Evolutionary conservation across 768 basidiomycete genomes (phyloP), one percentile per base, ranked within the genome.

Genomic region (Suillus clintonianus): DNA sequence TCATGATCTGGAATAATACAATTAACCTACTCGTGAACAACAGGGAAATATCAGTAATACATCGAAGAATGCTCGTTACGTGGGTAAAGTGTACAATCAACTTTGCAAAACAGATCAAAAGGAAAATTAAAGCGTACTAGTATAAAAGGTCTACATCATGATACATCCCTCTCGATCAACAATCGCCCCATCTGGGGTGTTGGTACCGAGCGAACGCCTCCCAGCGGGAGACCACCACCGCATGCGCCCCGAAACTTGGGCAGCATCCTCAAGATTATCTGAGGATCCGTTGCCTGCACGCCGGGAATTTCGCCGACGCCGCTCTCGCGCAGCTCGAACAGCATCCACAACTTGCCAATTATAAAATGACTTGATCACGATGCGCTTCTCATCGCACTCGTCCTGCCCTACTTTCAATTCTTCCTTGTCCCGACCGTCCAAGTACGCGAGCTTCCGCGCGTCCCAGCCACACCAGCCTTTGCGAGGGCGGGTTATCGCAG

Each of bases 261-360:
- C 77, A 32, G 71, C 71, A 5, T 66, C 73, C 27, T 72, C 73
- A 53, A 69, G 70, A 48, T 76, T 72, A 65, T 67, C 72, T 19
- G 64, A 68, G 48, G 73, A 76, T 60, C 76, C 80, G 53, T 80
- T 84, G 53, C 74, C 78, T 5, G 74, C 75, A 61, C 85, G 78
- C 71, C 81, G 80, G 60, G 79, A 77, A 48, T 80, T 68, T 75
- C 86, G 91, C 63, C 86, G 82, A 66, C 86, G 80, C 79, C 86
- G 89, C 81, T 89, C 89, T 71, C 90, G 81, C 60, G 82, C 83
- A 39, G 82, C 78, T 63, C 82, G 82, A 55, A 94, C 92, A 0
- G 87, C 86, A 71, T 94, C 93, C 42, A 95, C 92, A 11, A 85
- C 89, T 80, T 94, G 90, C 90, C 91, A 93, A 56, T 89, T 87